These are phyloP conservation scores for Forsythia viridissima DNA, from an alignment of 257 asterid genomes.

Conservation along the genomic window DNA sequence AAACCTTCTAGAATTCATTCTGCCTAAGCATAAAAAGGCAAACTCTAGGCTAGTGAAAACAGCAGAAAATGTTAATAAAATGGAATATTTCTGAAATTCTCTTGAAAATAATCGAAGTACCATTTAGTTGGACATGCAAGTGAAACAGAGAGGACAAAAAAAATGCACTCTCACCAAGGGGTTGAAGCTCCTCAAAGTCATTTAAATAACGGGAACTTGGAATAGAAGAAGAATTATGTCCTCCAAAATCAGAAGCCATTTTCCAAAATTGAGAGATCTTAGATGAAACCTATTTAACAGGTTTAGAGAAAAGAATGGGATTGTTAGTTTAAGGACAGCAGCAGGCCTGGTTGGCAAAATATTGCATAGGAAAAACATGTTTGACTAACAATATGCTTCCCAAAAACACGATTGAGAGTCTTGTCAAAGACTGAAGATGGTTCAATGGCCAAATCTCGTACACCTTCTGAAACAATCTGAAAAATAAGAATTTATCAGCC, in stretches of 20 bases:
- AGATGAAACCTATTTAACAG: conserved; percentile 59
- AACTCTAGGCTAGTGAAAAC: not conserved
- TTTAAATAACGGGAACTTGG: conserved; percentile 78
- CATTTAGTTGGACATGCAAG: conserved; percentile 22
- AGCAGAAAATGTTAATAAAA: not conserved
- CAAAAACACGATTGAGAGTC: conserved; percentile 64
- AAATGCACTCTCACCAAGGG: conserved; percentile 62
- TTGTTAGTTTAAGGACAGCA: conserved; percentile 23
- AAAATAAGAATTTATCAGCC: conserved; percentile 27
- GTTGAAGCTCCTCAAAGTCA: conserved; percentile 96
- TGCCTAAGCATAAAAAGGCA: not conserved
- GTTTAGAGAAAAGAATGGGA: conserved; percentile 20
- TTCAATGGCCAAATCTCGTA: conserved; percentile 62
- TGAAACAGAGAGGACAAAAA: conserved; percentile 3
- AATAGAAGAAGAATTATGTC: conserved; percentile 51
- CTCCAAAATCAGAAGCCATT: conserved; percentile 60
- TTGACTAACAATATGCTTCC: conserved; percentile 64
- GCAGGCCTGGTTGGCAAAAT: conserved; percentile 20
- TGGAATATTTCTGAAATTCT: not conserved
- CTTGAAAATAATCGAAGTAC: conserved; percentile 18
- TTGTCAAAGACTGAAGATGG: conserved; percentile 76
- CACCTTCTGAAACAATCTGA: conserved; percentile 77
- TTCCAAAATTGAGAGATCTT: conserved; percentile 72
- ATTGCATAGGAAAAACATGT: conserved; percentile 11
- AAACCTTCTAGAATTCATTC: not conserved